Evolutionary conservation across 129 eudicot genomes (phyloP).

Genomic region (Escallonia herrerae): DNA sequence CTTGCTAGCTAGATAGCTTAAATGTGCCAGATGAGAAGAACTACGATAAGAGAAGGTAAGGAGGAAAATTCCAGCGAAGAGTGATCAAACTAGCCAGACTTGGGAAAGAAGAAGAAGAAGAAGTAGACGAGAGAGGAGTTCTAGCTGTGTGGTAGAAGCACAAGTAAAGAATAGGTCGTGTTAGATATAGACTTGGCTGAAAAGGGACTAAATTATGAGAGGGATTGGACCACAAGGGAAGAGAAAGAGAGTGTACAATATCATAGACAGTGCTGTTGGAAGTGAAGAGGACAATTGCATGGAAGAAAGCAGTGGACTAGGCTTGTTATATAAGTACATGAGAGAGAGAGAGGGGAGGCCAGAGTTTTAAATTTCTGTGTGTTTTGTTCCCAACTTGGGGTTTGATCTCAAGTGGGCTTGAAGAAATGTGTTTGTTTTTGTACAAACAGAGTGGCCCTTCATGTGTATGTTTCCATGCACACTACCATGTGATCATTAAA

Average conservation of each 20-base stretch:
- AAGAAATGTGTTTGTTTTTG: conserved; percentile 28
- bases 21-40: neutral
- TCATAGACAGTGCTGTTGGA: conserved; percentile 65
- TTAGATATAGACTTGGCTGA: neutral
- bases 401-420: conserved; percentile 27
- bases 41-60: conserved; percentile 5
- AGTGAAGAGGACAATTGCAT: conserved; percentile 60
- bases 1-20: no score
- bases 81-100: no score
- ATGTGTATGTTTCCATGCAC: conserved; percentile 33
- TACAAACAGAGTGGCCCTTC: conserved; percentile 52
- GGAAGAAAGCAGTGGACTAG: conserved; percentile 28
- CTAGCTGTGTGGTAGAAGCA: neutral
- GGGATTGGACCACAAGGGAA: conserved; percentile 18
- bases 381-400: conserved; percentile 31
- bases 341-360: neutral
- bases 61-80: conserved; percentile 6
- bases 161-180: neutral
- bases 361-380: neutral
- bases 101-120: conserved; percentile 4
- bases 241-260: conserved; percentile 28
- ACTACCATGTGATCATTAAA: conserved; percentile 50
- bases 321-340: neutral
- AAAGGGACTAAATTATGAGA: neutral
- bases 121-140: no score